phyloP scores from a whole-genome alignment of 345 rosid genomes.

The Eucalyptus microcorys region DNA sequence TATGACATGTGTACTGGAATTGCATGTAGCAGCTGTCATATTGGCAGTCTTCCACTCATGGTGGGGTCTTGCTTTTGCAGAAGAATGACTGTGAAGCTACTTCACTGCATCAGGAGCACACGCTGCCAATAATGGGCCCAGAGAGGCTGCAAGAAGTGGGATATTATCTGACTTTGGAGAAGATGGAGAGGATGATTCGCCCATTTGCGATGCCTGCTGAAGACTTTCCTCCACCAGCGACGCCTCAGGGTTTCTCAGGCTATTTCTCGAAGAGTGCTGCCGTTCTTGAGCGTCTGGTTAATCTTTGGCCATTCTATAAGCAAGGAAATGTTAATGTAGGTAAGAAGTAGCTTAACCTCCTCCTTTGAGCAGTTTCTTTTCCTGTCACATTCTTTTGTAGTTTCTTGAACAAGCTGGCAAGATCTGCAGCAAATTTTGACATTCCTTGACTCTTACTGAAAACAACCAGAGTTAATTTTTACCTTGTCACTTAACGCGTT shows the following conservation, averaged over 20 bases:
- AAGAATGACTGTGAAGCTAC: conserved; percentile 55
- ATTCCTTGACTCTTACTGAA: neutral
- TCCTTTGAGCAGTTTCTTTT: neutral
- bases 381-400: neutral
- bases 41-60: neutral
- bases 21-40: neutral
- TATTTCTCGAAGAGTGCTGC: conserved; percentile 92
- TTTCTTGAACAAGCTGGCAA: neutral
- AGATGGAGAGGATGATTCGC: conserved; percentile 89
- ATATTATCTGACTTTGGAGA: conserved; percentile 75
- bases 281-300: conserved; percentile 72
- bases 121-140: conserved; percentile 95
- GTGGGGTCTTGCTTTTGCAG: conserved; percentile 11
- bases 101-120: conserved; percentile 82
- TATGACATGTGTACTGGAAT: neutral
- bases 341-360: conserved; percentile 1
- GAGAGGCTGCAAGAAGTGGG: conserved; percentile 93
- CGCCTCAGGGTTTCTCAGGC: conserved; percentile 91
- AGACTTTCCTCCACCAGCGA: conserved; percentile 90
- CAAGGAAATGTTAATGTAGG: conserved; percentile 28
- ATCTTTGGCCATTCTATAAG: conserved; percentile 72
- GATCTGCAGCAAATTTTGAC: neutral
- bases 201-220: conserved; percentile 98
- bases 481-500: neutral
- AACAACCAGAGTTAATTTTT: neutral